These are phyloP conservation scores for Samsoniella hepiali DNA, from an alignment of 2,329 filamentous ascomycete species.

Conservation along the genomic window DNA sequence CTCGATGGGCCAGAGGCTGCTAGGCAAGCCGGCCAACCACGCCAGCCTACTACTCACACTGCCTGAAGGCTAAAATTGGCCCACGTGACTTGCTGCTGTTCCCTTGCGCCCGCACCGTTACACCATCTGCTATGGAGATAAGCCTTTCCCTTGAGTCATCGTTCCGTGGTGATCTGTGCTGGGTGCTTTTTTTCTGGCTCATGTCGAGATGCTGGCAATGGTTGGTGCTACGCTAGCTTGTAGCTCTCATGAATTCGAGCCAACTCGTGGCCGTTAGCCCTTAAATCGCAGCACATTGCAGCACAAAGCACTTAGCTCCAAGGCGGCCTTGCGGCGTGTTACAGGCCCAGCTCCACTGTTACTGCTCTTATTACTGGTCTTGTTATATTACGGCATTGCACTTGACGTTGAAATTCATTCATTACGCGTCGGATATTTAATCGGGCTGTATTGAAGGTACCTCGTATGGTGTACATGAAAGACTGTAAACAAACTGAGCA, in stretches of 20 bases:
- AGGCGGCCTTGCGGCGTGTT: neutral
- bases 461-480: conserved; percentile 14
- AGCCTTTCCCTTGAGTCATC: neutral
- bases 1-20: conserved; percentile 32
- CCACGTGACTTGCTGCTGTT: conserved; percentile 32
- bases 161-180: neutral
- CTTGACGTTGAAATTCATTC: neutral
- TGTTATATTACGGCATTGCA: neutral
- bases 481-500: conserved; percentile 7
- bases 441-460: conserved; percentile 13
- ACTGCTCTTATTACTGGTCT: neutral
- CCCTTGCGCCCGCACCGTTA: conserved; percentile 1
- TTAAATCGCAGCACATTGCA: neutral
- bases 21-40: conserved; percentile 26
- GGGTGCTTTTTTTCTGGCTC: neutral
- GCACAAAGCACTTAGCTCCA: neutral
- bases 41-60: conserved; percentile 8
- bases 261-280: neutral
- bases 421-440: neutral
- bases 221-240: neutral
- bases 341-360: conserved; percentile 1
- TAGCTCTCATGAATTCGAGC: neutral
- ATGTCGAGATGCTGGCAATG: neutral
- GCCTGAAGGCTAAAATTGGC: conserved; percentile 27
- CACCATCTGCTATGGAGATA: neutral